Evolutionary conservation across 2,329 filamentous ascomycete genomes (phyloP).

Genomic region (Plectosphaerella plurivora): DNA sequence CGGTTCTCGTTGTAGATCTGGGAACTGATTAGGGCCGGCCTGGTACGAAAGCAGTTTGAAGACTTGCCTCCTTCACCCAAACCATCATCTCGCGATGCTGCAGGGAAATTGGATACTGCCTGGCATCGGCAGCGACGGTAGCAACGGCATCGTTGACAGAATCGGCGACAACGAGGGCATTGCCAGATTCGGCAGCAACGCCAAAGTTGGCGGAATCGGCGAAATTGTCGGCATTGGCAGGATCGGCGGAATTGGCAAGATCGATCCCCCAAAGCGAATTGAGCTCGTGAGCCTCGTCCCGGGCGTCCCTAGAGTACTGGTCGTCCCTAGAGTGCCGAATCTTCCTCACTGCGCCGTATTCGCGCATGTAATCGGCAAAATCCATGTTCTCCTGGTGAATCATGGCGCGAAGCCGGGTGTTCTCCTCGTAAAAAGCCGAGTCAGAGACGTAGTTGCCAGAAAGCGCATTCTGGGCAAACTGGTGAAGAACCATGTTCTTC

Average conservation of each 20-base stretch:
- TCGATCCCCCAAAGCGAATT: no score
- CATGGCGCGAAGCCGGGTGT: constrained; percentile 46
- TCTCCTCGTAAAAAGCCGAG: constrained; percentile 21
- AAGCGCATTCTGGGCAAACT: constrained; percentile 37
- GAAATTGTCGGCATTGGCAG: no score
- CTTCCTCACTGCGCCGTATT: constrained; percentile 24
- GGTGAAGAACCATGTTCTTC: constrained; percentile 38
- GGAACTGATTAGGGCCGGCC: neutral
- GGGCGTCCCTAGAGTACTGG: no score
- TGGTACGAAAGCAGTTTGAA: neutral
- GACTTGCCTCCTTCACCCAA: constrained; percentile 19
- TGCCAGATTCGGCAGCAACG: no score
- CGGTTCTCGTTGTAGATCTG: neutral
- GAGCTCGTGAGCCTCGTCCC: no score
- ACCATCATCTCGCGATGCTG: constrained; percentile 16
- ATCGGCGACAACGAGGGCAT: no score
- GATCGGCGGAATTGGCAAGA: no score
- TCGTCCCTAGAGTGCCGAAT: no score
- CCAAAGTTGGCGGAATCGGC: no score
- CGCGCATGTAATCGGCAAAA: constrained; percentile 40
- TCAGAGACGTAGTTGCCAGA: constrained; percentile 51
- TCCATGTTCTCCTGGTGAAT: constrained; percentile 43
- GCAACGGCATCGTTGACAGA: neutral
- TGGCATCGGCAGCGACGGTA: neutral
- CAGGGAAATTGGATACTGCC: neutral